These are phyloP conservation scores for Leccinum pseudoinsigne DNA, from an alignment of 1,284 basidiomycete species.

Conservation along the genomic window DNA sequence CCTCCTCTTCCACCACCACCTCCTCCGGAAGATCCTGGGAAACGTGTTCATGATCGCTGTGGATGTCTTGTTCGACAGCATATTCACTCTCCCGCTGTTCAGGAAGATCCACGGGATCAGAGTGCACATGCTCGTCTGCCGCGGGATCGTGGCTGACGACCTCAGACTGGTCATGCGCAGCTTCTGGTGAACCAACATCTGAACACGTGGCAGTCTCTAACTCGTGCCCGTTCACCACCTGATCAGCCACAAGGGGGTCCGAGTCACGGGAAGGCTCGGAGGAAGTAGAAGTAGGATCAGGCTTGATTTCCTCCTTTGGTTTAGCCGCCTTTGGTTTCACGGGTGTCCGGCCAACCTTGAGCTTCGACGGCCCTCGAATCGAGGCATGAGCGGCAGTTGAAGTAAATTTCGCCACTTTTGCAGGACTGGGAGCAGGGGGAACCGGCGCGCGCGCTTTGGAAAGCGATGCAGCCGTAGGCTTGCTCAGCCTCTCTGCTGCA, in stretches of 20 bases:
- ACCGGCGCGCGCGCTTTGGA: constrained; percentile 45
- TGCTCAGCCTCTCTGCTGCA: constrained; percentile 62
- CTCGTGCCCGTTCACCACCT: constrained; percentile 25
- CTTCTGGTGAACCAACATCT: constrained; percentile 15
- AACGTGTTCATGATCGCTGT: constrained; percentile 7
- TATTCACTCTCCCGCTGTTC: constrained; percentile 13
- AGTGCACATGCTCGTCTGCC: constrained; percentile 13
- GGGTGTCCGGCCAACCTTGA: constrained; percentile 20
- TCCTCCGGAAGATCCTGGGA: constrained; percentile 10
- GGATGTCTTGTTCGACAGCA: constrained; percentile 5
- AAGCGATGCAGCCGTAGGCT: constrained; percentile 74
- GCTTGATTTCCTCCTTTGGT: constrained; percentile 4
- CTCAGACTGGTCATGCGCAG: constrained; percentile 13
- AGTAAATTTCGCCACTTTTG: constrained; percentile 23
- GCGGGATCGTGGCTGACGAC: constrained; percentile 9
- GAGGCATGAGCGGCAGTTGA: constrained; percentile 18
- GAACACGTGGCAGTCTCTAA: constrained; percentile 12
- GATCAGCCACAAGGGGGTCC: constrained; percentile 17
- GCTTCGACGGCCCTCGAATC: constrained; percentile 23
- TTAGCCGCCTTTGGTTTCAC: constrained; percentile 14
- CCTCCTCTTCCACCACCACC: neutral
- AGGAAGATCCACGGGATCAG: constrained; percentile 12
- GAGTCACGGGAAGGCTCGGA: constrained; percentile 18
- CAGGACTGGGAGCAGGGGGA: constrained; percentile 25
- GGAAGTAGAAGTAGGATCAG: constrained; percentile 11